These are phyloP conservation scores for Ogataea pignaliae DNA, from an alignment of 805 yeast genomes.

Conservation along the genomic window DNA sequence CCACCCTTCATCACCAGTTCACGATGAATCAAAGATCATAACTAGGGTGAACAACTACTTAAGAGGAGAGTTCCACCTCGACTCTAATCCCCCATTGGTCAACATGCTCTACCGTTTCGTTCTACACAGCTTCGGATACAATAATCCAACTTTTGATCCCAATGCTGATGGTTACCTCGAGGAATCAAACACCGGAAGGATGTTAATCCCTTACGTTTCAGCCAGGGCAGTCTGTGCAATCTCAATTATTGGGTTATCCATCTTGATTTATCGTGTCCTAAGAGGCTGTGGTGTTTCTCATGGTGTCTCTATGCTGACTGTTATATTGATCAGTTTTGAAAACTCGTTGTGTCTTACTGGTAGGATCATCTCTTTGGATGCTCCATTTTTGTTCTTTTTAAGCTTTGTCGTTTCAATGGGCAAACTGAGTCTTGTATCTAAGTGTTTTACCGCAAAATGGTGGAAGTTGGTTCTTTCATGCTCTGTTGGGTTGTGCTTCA, in stretches of 20 bases:
- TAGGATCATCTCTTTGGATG: constrained; percentile 44
- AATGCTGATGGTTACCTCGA: constrained; percentile 36
- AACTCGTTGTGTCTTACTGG: constrained; percentile 61
- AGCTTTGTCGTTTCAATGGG: constrained; percentile 38
- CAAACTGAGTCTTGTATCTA: constrained; percentile 25
- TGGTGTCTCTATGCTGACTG: constrained; percentile 44
- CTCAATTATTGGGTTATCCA: constrained; percentile 48
- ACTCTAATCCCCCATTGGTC: constrained; percentile 77
- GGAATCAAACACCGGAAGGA: constrained; percentile 6
- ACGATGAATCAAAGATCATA: constrained; percentile 92
- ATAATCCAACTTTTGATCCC: constrained; percentile 24
- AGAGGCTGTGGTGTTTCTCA: constrained; percentile 53
- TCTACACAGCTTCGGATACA: constrained; percentile 53
- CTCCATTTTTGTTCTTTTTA: constrained; percentile 41
- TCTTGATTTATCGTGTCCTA: constrained; percentile 51
- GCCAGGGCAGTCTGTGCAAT: constrained; percentile 56
- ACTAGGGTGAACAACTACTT: constrained; percentile 80
- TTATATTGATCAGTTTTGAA: constrained; percentile 54
- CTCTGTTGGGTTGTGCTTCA: constrained; percentile 48
- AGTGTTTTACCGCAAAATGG: constrained; percentile 50
- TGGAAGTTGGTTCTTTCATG: constrained; percentile 41
- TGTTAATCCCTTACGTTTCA: constrained; percentile 41
- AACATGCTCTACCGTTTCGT: constrained; percentile 67
- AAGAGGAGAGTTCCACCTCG: constrained; percentile 61
- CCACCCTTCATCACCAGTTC: constrained; percentile 73